These are phyloP conservation scores for Russula brevipes DNA, from an alignment of 768 basidiomycete genomes.

Conservation along the genomic window DNA sequence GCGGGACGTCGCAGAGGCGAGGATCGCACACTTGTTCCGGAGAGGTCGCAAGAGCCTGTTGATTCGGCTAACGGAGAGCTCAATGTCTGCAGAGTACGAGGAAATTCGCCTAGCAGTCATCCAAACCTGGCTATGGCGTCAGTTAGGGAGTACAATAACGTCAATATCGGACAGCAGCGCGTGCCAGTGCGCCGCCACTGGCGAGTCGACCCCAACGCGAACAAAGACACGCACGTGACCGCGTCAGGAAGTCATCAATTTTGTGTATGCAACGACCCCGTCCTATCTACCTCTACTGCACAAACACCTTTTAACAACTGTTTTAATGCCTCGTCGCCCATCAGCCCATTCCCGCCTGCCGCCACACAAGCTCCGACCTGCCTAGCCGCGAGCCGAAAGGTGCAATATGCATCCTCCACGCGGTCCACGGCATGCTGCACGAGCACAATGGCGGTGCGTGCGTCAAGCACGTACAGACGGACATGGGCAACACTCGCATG, in stretches of 20 bases:
- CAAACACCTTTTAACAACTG: slow-evolving; percentile 21
- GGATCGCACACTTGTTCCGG: slow-evolving; percentile 40
- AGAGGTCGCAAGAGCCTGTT: slow-evolving; percentile 46
- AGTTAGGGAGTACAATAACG: neutral
- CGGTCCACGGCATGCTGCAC: slow-evolving; percentile 71
- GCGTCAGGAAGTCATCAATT: neutral
- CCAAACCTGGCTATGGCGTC: neutral
- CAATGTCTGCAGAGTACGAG: neutral
- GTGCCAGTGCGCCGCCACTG: too few species aligned
- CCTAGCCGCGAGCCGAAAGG: slow-evolving; percentile 60
- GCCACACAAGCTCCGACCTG: slow-evolving; percentile 41
- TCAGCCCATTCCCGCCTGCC: slow-evolving; percentile 29
- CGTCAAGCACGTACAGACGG: slow-evolving; percentile 75
- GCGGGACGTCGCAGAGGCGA: slow-evolving; percentile 31
- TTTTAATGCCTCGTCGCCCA: slow-evolving; percentile 36
- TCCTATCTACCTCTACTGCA: slow-evolving; percentile 2
- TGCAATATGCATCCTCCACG: slow-evolving; percentile 67
- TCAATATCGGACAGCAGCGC: too few species aligned
- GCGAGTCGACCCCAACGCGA: neutral
- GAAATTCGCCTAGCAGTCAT: slow-evolving; percentile 1
- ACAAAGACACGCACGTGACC: neutral
- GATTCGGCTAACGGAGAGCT: slow-evolving; percentile 39
- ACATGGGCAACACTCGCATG: slow-evolving; percentile 55
- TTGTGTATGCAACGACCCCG: neutral
- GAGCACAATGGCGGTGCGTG: slow-evolving; percentile 70